Evolutionary conservation across 176 grass and related monocot genomes (phyloP).

Genomic region (sorghum (Sorghum bicolor)): Sorghum_bicolor_NCBIv3 NC_012876.2:62182501-62183000

Average conservation of each 20-base stretch:
- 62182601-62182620: background rate
- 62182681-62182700: conserved; percentile 24
- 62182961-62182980: conserved; percentile 9
- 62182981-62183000: conserved; percentile 11
- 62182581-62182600: background rate
- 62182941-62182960: background rate
- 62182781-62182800: conserved; percentile 61
- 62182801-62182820: conserved; percentile 9
- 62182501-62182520: conserved; percentile 8
- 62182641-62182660: background rate
- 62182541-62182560: background rate
- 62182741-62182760: conserved; percentile 93
- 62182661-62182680: conserved; percentile 23
- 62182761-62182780: conserved; percentile 78
- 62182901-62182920: conserved; percentile 99
- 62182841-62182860: conserved; percentile 3
- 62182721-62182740: conserved; percentile 81
- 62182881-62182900: conserved; percentile 83
- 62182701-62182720: conserved; percentile 55
- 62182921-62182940: conserved; percentile 52
- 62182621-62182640: background rate
- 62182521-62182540: background rate
- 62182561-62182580: background rate
- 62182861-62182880: conserved; percentile 61
- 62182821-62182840: conserved; percentile 25